phyloP scores from a whole-genome alignment of 768 basidiomycete species.

The Mycena olivaceomarginata region DNA sequence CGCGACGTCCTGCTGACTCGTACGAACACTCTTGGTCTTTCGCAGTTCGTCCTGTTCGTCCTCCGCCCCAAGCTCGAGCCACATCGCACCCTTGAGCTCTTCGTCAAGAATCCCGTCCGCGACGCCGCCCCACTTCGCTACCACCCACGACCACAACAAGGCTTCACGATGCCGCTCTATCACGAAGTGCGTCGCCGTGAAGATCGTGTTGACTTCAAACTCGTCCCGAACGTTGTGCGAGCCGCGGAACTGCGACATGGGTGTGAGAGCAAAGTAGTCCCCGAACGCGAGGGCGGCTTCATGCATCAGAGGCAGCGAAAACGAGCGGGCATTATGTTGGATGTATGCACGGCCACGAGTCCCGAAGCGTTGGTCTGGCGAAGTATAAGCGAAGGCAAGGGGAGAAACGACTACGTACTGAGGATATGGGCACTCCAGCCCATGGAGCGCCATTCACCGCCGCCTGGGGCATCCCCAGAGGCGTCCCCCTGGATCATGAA shows the following conservation, averaged over 20 bases:
- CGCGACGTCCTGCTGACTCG: slow-evolving; percentile 30
- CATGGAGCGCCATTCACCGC: slow-evolving; percentile 48
- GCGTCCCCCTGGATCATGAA: slow-evolving; percentile 37
- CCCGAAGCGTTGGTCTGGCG: slow-evolving; percentile 57
- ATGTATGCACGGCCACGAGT: slow-evolving; percentile 59
- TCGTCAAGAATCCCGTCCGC: slow-evolving; percentile 44
- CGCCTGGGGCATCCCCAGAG: slow-evolving; percentile 31
- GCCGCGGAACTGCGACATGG: slow-evolving; percentile 55
- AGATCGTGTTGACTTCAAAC: slow-evolving; percentile 55
- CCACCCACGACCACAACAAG: slow-evolving; percentile 59
- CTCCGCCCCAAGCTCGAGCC: slow-evolving; percentile 53
- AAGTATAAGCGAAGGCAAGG: not conserved
- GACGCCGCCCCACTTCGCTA: slow-evolving; percentile 54
- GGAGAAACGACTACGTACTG: slow-evolving; percentile 42
- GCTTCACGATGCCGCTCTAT: slow-evolving; percentile 59
- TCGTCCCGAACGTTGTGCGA: slow-evolving; percentile 50
- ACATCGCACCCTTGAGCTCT: slow-evolving; percentile 47
- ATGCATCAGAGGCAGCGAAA: slow-evolving; percentile 56
- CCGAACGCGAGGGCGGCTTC: slow-evolving; percentile 57
- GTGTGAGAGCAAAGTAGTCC: slow-evolving; percentile 51
- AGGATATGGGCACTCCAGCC: slow-evolving; percentile 58
- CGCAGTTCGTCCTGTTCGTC: slow-evolving; percentile 38
- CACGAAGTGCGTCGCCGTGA: slow-evolving; percentile 54
- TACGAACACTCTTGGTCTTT: slow-evolving; percentile 28
- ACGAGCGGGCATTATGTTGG: slow-evolving; percentile 59